These are phyloP conservation scores for Sphagnum contortum DNA, from an alignment of 225 moss, liverwort and hornwort species.

Conservation along the genomic window DNA sequence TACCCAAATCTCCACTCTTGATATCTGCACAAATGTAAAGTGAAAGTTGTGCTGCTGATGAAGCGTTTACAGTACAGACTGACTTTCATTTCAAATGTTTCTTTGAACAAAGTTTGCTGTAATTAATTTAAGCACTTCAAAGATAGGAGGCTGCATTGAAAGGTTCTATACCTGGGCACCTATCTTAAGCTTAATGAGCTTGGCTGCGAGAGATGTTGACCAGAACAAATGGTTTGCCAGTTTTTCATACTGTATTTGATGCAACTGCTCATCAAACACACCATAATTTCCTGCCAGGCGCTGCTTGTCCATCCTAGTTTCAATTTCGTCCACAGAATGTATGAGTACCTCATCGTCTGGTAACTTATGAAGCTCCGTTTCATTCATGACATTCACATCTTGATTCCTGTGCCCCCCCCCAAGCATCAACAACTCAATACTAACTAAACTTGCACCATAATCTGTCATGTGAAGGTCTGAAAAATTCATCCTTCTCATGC, in stretches of 20 bases:
- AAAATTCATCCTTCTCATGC: too few species aligned
- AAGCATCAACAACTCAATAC: too few species aligned
- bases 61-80: too few species aligned
- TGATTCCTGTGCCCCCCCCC: slow-evolving; percentile 28
- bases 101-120: too few species aligned
- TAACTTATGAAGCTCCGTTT: slow-evolving; percentile 32
- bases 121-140: too few species aligned
- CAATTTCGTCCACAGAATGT: slow-evolving; percentile 24
- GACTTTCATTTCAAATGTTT: too few species aligned
- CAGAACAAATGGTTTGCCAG: slow-evolving; percentile 42
- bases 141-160: too few species aligned
- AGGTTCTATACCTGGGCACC: slow-evolving; percentile 59
- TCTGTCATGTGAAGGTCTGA: too few species aligned
- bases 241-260: slow-evolving; percentile 20
- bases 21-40: too few species aligned
- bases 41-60: too few species aligned
- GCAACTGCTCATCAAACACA: slow-evolving; percentile 9
- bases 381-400: slow-evolving; percentile 51
- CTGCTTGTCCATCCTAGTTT: slow-evolving; percentile 27
- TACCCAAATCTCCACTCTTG: too few species aligned
- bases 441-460: too few species aligned
- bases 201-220: slow-evolving; percentile 42
- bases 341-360: slow-evolving; percentile 28
- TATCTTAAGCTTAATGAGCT: slow-evolving; percentile 40
- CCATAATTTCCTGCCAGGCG: slow-evolving; percentile 3